Base-by-base conservation (phyloP, 2,329 filamentous ascomycete species). In the Ophiostoma tasmaniense region DNA sequence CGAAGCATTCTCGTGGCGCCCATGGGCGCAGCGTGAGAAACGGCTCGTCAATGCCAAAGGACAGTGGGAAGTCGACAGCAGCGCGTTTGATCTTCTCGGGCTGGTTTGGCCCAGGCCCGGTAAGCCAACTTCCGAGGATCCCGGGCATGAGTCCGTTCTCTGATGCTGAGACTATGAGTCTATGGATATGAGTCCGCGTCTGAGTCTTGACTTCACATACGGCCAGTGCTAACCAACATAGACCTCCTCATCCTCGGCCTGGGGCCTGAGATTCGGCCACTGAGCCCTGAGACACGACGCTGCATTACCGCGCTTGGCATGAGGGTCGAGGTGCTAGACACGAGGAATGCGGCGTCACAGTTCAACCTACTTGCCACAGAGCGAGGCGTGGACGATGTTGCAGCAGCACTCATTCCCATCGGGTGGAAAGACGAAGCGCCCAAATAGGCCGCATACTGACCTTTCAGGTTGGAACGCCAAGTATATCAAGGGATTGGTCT, bases 301-400 rank as follows among this genome's bases (percentile, higher is more conserved):
- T 83, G 88, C 73, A 87, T 99, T 69, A 90, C 89, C 71, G 84
- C 86, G 37, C 79, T 98, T 59, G 95, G 95, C 0, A 90, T 98
- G 73, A 84, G 92, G 69, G 83, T 98, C 5, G 95, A 99, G 75
- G 84, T 97, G 3, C 85, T 94, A 75, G 95, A 98, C 79, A 98
- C 95, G 39, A 84, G 92, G 72, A 98, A 98, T 79, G 95, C 95
- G 10, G 92, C 94, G 1, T 90, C 93, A 42, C 93, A 97, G 77
- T 99, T 95, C 78, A 99, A 99, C 76, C 77, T 99, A 75, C 81
- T 99, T 68, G 94, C 93, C n/a, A 98, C 93, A 22, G 95, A 99
- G 81, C 83, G 95, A 67, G 94, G 95, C 1, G 88, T 95, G 6
- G 84, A 87, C 25, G 90, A 94, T 75, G 88, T 98, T 71, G 94